These are phyloP conservation scores for Viridothelium virens DNA, from an alignment of 495 filamentous ascomycete genomes.

Conservation along the genomic window DNA sequence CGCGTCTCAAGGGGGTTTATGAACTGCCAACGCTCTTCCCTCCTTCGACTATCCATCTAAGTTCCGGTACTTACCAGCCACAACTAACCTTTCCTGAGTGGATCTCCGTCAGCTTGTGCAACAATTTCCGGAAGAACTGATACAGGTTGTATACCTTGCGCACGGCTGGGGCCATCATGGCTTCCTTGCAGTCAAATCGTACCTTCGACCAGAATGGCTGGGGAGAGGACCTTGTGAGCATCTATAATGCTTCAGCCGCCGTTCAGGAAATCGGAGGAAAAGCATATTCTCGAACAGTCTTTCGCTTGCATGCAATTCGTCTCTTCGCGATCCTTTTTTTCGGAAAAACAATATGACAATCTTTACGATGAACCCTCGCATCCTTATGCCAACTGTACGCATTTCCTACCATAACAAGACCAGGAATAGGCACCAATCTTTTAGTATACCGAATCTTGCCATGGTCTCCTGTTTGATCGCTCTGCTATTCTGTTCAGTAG, in stretches of 20 bases:
- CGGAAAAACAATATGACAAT: background rate
- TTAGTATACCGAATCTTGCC: background rate
- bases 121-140: background rate
- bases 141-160: background rate
- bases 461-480: background rate
- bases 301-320: background rate
- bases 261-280: background rate
- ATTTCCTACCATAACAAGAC: background rate
- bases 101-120: no score
- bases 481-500: background rate
- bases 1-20: constrained; percentile 7
- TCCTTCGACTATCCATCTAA: background rate
- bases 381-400: background rate
- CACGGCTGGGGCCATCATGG: background rate
- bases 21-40: background rate
- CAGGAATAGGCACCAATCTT: background rate
- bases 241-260: background rate
- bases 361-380: background rate
- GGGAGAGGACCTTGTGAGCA: background rate
- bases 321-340: background rate
- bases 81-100: background rate
- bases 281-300: background rate
- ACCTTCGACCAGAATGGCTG: background rate
- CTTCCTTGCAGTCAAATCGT: constrained; percentile 4
- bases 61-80: background rate